phyloP scores from a whole-genome alignment of 805 yeast genomes.

The Scheffersomyces coipomensis region DNA sequence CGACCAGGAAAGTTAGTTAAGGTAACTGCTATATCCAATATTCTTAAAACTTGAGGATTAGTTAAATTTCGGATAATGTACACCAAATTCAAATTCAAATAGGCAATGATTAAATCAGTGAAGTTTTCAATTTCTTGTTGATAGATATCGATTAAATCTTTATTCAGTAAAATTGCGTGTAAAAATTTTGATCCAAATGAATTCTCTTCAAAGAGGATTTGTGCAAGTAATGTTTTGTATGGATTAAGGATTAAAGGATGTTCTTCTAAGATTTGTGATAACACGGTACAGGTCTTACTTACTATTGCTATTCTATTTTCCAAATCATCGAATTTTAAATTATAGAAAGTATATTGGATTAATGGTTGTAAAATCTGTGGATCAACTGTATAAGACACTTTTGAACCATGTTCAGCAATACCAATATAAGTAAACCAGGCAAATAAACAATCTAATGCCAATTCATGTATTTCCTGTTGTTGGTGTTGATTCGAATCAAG shows the following conservation, averaged over 20 bases:
- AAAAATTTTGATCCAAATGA: slow-evolving; percentile 46
- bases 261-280: slow-evolving; percentile 46
- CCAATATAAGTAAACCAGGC: slow-evolving; percentile 40
- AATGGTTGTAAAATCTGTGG: slow-evolving; percentile 16
- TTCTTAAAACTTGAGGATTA: slow-evolving; percentile 31
- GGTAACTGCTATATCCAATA: slow-evolving; percentile 48
- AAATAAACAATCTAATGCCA: slow-evolving; percentile 23
- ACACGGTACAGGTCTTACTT: slow-evolving; percentile 26
- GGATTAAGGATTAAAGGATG: slow-evolving; percentile 40
- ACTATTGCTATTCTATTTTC: slow-evolving; percentile 13
- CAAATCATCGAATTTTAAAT: slow-evolving; percentile 8
- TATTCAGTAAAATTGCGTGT: slow-evolving; percentile 23
- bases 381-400: slow-evolving; percentile 23
- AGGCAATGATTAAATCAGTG: slow-evolving; percentile 44
- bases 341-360: slow-evolving; percentile 18
- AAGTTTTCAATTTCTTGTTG: slow-evolving; percentile 39
- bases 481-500: slow-evolving; percentile 9
- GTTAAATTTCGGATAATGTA: slow-evolving; percentile 39
- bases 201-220: slow-evolving; percentile 37
- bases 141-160: slow-evolving; percentile 25
- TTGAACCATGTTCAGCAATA: slow-evolving; percentile 32
- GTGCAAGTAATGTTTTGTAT: slow-evolving; percentile 25
- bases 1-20: slow-evolving; percentile 56
- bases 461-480: slow-evolving; percentile 9
- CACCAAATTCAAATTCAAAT: slow-evolving; percentile 46